Base-by-base conservation (phyloP, 805 yeast species). In the Kluyveromyces dobzhanskii region DNA sequence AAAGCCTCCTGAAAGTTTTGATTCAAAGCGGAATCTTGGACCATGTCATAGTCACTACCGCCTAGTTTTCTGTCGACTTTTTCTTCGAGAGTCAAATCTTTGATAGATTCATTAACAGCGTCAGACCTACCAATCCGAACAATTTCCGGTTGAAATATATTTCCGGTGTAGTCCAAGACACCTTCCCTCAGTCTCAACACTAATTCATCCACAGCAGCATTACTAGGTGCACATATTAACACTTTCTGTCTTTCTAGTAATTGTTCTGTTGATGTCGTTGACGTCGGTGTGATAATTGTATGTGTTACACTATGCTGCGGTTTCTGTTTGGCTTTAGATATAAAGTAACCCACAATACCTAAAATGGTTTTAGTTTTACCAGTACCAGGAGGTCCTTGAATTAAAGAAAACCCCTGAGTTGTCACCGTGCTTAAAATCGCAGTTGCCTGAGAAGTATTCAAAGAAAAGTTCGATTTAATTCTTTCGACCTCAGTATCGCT, bases 351-450 rank as follows among this genome's bases (percentile, higher is more conserved):
- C 24, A 90, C 75, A 36, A 90, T 80, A 17, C 97, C 97, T 32
- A 92, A 59, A 62, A 94, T 92, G 0, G 99, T 92, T 57, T 90
- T 94, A 1, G 99, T 94, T 59, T 92, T 92, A 67, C 99, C 99
- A 0, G 97, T 90, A 61, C 99, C 99, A 0, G 99, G 99, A 0
- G 99, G 99, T 42, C 97, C 99, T 63, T 92, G 98, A 58, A 92
- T 88, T 38, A 92, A 67, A 0, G 94, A 80, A 54, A 92, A 86
- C 0, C 98, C 99, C 1, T 68, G 67, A 7, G 73, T 66, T 17
- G 67, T 58, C 23, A 78, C 75, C 0, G 95, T 73, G 1, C 86
- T 85, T 10, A 80, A 69, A 42, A 92, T 85, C 0, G 98, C 98
- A 23, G 64, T 69, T 0, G 97, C 97, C 61, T 92, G 99, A 0